Evolutionary conservation across 345 rosid species (phyloP).

Genomic region (Moricandia arvensis): DNA sequence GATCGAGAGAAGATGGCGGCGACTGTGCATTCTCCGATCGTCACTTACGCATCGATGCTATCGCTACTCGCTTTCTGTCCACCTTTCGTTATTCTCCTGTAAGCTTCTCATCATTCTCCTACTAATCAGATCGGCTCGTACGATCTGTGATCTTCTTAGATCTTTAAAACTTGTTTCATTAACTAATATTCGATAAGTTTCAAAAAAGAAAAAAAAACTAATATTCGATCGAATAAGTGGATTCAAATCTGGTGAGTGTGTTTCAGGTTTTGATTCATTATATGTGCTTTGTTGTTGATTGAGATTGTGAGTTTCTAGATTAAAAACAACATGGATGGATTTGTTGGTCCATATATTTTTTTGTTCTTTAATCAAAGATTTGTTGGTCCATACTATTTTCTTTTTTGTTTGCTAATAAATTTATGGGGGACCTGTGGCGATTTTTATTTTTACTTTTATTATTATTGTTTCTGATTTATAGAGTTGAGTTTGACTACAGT

Average conservation of each 20-base stretch:
- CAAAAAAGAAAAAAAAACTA: no score
- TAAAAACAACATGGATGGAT: no score
- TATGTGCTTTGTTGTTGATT: not conserved
- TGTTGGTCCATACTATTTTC: not conserved
- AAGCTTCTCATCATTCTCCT: conserved; percentile 36
- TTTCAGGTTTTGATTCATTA: not conserved
- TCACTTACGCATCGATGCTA: conserved; percentile 81
- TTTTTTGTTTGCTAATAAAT: not conserved
- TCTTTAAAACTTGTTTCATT: not conserved
- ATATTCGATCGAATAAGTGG: not conserved
- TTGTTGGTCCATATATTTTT: no score
- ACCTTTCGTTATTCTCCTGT: conserved; percentile 91
- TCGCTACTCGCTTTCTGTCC: conserved; percentile 84
- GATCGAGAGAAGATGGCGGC: conserved; percentile 42
- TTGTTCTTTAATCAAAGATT: no score
- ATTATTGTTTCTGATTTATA: not conserved
- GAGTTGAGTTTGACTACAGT: not conserved
- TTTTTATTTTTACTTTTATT: not conserved
- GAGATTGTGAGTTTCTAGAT: no score
- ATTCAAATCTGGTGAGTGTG: not conserved
- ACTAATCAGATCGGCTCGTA: conserved; percentile 24
- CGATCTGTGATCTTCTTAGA: not conserved
- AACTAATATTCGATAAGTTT: no score
- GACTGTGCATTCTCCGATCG: conserved; percentile 74
- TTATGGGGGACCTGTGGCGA: not conserved